Base-by-base conservation (phyloP, 2,329 filamentous ascomycete species). In the Tolypocladium endophyticum region DNA sequence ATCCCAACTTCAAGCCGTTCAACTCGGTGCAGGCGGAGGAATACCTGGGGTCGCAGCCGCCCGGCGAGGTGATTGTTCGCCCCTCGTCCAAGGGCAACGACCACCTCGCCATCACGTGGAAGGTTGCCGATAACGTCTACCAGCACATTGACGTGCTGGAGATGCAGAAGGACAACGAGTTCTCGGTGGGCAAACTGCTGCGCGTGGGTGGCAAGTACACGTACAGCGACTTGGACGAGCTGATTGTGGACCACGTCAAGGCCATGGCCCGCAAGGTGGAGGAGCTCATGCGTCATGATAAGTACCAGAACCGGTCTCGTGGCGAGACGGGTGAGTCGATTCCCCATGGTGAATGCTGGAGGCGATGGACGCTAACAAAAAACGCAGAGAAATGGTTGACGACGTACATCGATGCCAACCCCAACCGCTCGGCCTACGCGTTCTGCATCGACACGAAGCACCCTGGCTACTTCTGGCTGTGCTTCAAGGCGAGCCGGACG, bases 101-200 rank as follows among this genome's bases (percentile, higher is more conserved):
- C 72, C 94, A 99, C 77, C 80, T 99, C 59, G 92, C 93, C 9
- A 86, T 99, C 55, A 99, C 94, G 0, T 99, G 94, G 94, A 99
- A 99, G 78, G 92, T 99, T 18, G 88, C 91, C 1, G 92, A 97
- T 71, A 88, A 89, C 61, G 87, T 97, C n/a, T 99, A 92, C 73
- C 92, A 99, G 75, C 94, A 99, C 73, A 90, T 99, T 64, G 94
- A 99, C 73, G 93, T 99, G 39, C 82, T 99, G 45, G 94, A 99
- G 76, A 81, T 99, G 69, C 90, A 96, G 73, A 99, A 99, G 76
- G 91, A 96, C 63, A 97, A 92, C 63, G 93, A 97, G 72, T 97
- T 97, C 72, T 92, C 92, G 0, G 88, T 97, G 4, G 94, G 94
- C 63, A 88, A 87, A 67, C 87, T 88, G 50, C 81, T 99, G 58